Evolutionary conservation across 1,284 basidiomycete species (phyloP), one percentile per base, ranked within the genome.

Genomic region (Porphyrellus sp.): DNA sequence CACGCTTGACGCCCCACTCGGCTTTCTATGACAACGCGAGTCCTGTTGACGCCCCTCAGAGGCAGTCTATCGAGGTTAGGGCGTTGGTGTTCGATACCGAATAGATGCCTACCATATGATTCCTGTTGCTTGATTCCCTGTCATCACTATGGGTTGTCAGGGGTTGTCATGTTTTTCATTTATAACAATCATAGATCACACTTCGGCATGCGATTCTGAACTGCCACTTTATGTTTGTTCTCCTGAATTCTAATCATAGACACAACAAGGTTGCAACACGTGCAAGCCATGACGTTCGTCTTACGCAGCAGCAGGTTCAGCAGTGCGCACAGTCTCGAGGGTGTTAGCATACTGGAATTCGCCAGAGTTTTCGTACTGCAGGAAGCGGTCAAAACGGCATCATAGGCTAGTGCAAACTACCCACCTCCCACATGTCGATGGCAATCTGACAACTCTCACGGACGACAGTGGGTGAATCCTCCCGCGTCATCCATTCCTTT

Each of bases 391-490:
- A 57, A 30, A 12, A 38, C 35, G 15, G 27, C 16, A 23, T 34
- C 37, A 15, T 15, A 15, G 4, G 13, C 18, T 1, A n/a, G 6
- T 23, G 16, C 24, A 11, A 30, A 53, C 2, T 1, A 69, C 82
- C 28, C 53, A 89, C 89, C 87, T 95, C 91, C 83, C 89, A 95
- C 93, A 98, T 95, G 70, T 99, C 97, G 51, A 99, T 81, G 1
- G 96, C 97, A 47, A 99, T 88, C 64, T 95, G 85, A 73, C 97
- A 99, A 62, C 93, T 97, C 73, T 99, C 95, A 49, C 89, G 80
- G 1, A 99, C 97, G 12, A 99, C 95, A 8, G 82, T 74, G 0
- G 96, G 96, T 6, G 91, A 85, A 59, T 92, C 87, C 48, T 80
- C 74, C 56, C 86, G 79, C 27, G 74, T 73, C 71, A 91, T 86